phyloP scores from a whole-genome alignment of 495 filamentous ascomycete species.

The Penicillium roqueforti region DNA sequence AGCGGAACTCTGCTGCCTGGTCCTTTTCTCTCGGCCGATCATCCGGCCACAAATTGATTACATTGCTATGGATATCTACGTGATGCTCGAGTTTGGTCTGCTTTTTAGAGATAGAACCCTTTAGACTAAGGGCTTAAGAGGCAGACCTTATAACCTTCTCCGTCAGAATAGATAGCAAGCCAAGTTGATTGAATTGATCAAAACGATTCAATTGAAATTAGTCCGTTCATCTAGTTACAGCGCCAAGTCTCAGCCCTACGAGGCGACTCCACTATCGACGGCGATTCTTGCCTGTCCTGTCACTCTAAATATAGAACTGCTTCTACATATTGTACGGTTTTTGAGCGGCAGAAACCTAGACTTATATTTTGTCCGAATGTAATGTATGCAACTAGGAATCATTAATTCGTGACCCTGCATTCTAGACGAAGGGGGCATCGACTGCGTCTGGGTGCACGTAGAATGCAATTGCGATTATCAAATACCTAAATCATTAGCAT shows the following conservation, averaged over 20 bases:
- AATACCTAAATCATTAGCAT: conserved; percentile 43
- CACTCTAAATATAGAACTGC: background rate
- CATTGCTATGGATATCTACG: too few species aligned
- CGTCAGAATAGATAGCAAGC: too few species aligned
- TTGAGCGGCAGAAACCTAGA: background rate
- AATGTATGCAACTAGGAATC: background rate
- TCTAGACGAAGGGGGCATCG: background rate
- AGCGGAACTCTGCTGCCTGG: too few species aligned
- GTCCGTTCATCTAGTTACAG: background rate
- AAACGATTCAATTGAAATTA: too few species aligned
- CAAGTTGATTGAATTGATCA: too few species aligned
- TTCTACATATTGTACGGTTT: background rate
- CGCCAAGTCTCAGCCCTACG: conserved; percentile 10
- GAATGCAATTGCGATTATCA: conserved; percentile 76
- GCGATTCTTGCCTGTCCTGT: background rate
- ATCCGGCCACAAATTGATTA: too few species aligned
- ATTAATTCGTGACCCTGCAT: background rate
- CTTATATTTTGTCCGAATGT: background rate
- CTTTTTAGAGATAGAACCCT: too few species aligned
- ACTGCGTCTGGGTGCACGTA: conserved; percentile 63
- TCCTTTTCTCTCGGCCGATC: too few species aligned
- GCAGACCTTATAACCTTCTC: too few species aligned
- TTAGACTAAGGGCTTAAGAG: too few species aligned
- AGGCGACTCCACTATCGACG: background rate
- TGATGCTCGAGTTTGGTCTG: too few species aligned